A percentile compares a stretch with the other conserved stretches of the same genome.
Conservation (phyloP, 306 rosid species). For the Quercus glauca region DNA sequence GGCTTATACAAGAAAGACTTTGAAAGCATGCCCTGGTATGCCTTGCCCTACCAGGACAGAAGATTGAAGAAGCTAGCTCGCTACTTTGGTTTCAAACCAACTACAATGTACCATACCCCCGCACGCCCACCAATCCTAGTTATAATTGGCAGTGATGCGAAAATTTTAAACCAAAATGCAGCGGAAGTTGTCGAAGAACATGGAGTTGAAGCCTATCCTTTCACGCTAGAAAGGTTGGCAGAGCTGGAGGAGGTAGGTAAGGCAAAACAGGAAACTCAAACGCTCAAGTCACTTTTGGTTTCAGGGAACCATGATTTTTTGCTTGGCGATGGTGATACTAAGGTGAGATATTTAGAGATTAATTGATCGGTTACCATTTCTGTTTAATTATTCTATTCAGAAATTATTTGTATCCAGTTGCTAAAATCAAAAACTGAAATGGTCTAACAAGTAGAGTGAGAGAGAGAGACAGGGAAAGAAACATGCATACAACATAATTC, state of each 20-base stretch:
- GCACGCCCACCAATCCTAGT: slow-evolving; percentile 30
- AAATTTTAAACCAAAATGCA: slow-evolving; percentile 31
- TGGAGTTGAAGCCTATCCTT: slow-evolving; percentile 44
- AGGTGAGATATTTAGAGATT: slow-evolving; percentile 19
- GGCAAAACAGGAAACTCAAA: slow-evolving; percentile 38
- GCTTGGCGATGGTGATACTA: slow-evolving; percentile 27
- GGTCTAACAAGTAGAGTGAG: too few relatives aligned
- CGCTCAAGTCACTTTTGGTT: slow-evolving; percentile 45
- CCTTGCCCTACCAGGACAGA: slow-evolving; percentile 43
- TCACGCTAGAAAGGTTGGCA: slow-evolving; percentile 33
- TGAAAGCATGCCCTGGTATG: slow-evolving; percentile 35
- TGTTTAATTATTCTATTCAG: too few relatives aligned
- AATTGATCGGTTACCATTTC: neutral
- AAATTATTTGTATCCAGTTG: too few relatives aligned
- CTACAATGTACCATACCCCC: too few relatives aligned
- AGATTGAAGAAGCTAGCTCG: slow-evolving; percentile 26
- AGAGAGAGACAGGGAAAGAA: too few relatives aligned
- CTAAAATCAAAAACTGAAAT: too few relatives aligned
- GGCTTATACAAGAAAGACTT: slow-evolving; percentile 14
- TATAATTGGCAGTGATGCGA: slow-evolving; percentile 43
- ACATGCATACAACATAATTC: too few relatives aligned
- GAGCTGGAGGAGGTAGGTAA: slow-evolving; percentile 39
- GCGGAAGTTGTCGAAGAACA: slow-evolving; percentile 36
- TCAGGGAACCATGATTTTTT: slow-evolving; percentile 33
- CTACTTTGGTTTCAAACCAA: slow-evolving; percentile 29